Conservation (phyloP, 2,329 filamentous ascomycete species). For the Amphichorda felina region DNA sequence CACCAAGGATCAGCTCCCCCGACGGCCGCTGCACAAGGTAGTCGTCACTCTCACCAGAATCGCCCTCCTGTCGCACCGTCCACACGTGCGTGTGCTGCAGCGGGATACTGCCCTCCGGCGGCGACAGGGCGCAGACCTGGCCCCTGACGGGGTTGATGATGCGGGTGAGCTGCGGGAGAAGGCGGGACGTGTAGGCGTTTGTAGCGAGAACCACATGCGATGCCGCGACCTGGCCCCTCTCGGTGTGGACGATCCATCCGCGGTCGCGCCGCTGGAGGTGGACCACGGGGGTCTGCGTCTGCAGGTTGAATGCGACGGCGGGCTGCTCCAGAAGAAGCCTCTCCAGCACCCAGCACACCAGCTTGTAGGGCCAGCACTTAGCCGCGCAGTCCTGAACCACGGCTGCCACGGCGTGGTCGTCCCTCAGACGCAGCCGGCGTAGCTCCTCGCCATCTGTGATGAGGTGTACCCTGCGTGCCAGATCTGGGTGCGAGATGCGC, state of each 20-base stretch:
- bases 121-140: slow-evolving; percentile 55
- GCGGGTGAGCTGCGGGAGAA: slow-evolving; percentile 57
- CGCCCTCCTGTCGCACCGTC: slow-evolving; percentile 23
- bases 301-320: slow-evolving; percentile 48
- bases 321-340: slow-evolving; percentile 26
- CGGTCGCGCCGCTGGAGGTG: slow-evolving; percentile 23
- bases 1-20: slow-evolving; percentile 55
- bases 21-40: slow-evolving; percentile 62
- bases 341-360: slow-evolving; percentile 62
- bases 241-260: slow-evolving; percentile 52
- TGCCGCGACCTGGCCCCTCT: slow-evolving; percentile 52
- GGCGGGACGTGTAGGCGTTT: slow-evolving; percentile 71
- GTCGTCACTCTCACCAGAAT: slow-evolving; percentile 41
- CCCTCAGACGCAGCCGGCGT: slow-evolving; percentile 27
- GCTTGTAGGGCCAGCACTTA: slow-evolving; percentile 74
- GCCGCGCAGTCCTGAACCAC: slow-evolving; percentile 54
- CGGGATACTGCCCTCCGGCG: slow-evolving; percentile 27
- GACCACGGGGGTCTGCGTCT: slow-evolving; percentile 59
- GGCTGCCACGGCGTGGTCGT: slow-evolving; percentile 42
- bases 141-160: slow-evolving; percentile 69
- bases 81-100: slow-evolving; percentile 54
- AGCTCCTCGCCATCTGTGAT: slow-evolving; percentile 28
- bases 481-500: slow-evolving; percentile 37
- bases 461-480: slow-evolving; percentile 35
- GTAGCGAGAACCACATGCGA: slow-evolving; percentile 62